These are phyloP conservation scores for Rubia balearica DNA, from an alignment of 305 asterid genomes.

Conservation along the genomic window DNA sequence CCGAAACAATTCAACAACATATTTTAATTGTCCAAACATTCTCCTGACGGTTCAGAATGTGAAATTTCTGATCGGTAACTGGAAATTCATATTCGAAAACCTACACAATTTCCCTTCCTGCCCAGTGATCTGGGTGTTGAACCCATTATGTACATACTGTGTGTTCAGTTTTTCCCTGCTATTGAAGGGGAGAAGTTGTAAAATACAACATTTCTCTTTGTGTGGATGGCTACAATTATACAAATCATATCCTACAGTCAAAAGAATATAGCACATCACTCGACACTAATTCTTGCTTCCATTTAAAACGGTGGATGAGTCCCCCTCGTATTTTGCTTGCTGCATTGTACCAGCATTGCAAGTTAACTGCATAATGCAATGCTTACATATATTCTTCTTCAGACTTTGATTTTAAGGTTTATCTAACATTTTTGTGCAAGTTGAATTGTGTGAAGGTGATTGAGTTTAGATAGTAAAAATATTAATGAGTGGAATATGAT, in stretches of 20 bases:
- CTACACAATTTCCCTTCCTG: not conserved
- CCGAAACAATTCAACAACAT: not conserved
- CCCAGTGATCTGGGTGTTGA: not conserved
- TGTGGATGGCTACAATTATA: not conserved
- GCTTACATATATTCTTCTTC: not conserved
- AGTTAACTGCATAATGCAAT: not conserved
- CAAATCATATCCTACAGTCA: not conserved
- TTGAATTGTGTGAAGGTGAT: too few species aligned
- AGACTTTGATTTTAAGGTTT: not conserved
- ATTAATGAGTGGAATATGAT: too few species aligned
- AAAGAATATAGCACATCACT: not conserved
- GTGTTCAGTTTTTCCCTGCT: not conserved
- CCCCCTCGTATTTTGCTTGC: not conserved
- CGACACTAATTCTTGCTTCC: not conserved
- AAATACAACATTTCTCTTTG: not conserved
- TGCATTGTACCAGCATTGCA: not conserved
- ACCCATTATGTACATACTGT: conserved; percentile 9
- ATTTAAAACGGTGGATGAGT: too few species aligned
- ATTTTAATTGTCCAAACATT: not conserved
- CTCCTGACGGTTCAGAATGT: not conserved
- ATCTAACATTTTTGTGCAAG: not conserved
- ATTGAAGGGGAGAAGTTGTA: not conserved
- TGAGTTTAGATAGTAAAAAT: too few species aligned
- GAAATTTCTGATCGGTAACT: not conserved
- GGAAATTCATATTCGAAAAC: not conserved